A percentile compares a stretch with the other conserved stretches of the same genome.
These are phyloP conservation scores for Aegle marmelos DNA, from an alignment of 345 rosid species.

Conservation along the genomic window DNA sequence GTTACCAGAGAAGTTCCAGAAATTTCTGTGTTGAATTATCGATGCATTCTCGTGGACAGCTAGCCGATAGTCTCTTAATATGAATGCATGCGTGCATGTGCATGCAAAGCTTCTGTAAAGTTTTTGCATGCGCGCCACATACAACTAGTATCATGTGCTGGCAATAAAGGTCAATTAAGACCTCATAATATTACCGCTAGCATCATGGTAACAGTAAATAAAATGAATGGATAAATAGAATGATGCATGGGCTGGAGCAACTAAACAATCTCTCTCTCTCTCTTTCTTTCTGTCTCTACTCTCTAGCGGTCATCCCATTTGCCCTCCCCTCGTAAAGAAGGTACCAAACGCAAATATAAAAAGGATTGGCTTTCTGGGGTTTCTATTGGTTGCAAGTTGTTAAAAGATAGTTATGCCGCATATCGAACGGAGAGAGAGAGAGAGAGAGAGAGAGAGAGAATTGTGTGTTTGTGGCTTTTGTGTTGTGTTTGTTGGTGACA, in stretches of 20 bases:
- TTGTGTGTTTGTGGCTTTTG: too few species aligned
- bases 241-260: neutral
- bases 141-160: slow-evolving; percentile 34
- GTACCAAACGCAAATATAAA: neutral
- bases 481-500: slow-evolving; percentile 20
- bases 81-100: slow-evolving; percentile 18
- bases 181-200: neutral
- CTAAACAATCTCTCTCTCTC: neutral
- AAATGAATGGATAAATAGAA: neutral
- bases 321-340: neutral
- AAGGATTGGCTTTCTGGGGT: slow-evolving; percentile 19
- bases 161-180: slow-evolving; percentile 29
- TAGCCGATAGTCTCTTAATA: slow-evolving; percentile 9
- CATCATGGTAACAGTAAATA: neutral
- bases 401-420: too few species aligned
- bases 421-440: too few species aligned
- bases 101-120: neutral
- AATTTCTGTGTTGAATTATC: neutral
- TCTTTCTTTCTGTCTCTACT: neutral
- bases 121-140: slow-evolving; percentile 38
- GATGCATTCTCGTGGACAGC: slow-evolving; percentile 1
- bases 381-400: slow-evolving; percentile 38
- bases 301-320: neutral
- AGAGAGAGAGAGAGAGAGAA: too few species aligned
- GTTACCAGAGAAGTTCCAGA: neutral